Evolutionary conservation across 192 early-diverging fungal genomes (phyloP).

Genomic region (Pilaira anomala): DNA sequence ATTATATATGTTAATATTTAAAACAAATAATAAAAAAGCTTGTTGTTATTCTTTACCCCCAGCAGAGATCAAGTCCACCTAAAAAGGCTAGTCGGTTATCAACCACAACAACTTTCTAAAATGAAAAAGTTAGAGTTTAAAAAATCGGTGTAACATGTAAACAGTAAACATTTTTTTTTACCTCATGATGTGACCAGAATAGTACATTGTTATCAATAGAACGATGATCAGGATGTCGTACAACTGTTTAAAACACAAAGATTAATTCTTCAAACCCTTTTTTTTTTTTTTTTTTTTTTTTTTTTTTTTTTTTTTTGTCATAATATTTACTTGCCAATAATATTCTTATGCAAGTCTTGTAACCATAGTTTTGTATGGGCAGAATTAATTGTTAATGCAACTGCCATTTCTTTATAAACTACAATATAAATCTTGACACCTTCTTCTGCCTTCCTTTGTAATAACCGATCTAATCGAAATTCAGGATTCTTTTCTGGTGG

Average conservation of each 20-base stretch:
- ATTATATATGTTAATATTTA: not conserved
- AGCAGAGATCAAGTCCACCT: constrained; percentile 85
- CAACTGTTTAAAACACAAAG: constrained; percentile 42
- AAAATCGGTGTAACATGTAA: too few species aligned
- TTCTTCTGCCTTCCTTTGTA: constrained; percentile 78
- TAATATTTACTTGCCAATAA: constrained; percentile 47
- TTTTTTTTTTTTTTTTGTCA: too few species aligned
- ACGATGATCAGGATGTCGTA: constrained; percentile 80
- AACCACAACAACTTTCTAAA: constrained; percentile 73
- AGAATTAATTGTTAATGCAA: constrained; percentile 71
- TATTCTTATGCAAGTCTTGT: constrained; percentile 71
- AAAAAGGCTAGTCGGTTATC: constrained; percentile 81
- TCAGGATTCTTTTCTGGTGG: constrained; percentile 72
- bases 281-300: too few species aligned
- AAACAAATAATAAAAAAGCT: too few species aligned
- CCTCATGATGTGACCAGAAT: constrained; percentile 85
- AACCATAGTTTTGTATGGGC: constrained; percentile 72
- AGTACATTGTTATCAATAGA: constrained; percentile 64
- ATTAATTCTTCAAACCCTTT: too few species aligned
- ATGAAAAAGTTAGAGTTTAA: not conserved
- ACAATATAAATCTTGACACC: constrained; percentile 83
- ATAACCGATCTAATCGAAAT: constrained; percentile 73
- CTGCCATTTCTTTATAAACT: constrained; percentile 81
- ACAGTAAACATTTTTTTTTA: constrained; percentile 15
- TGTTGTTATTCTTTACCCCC: constrained; percentile 48